These are phyloP conservation scores for Solanum chilense DNA, from an alignment of 257 asterid species.

Conservation along the genomic window DNA sequence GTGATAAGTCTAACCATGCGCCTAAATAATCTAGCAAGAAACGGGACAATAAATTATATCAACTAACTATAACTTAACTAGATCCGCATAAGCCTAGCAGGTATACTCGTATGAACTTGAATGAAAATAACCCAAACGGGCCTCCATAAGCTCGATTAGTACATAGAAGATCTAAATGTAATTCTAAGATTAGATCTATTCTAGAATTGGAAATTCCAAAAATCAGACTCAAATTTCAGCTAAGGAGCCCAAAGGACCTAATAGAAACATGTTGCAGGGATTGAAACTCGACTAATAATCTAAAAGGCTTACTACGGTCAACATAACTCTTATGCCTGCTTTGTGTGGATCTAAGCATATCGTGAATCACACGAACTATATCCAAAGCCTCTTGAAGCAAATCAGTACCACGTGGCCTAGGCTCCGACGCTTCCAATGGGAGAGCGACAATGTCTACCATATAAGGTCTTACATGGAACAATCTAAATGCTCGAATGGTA, in stretches of 20 bases:
- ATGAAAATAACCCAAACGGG: no score
- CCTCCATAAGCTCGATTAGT: background rate
- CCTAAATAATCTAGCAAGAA: background rate
- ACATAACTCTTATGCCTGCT: background rate
- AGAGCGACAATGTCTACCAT: background rate
- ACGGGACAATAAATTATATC: no score
- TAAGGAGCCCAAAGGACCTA: background rate
- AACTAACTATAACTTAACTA: background rate
- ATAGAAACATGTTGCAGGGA: background rate
- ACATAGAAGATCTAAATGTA: background rate
- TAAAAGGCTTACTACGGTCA: background rate
- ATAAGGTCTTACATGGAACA: background rate
- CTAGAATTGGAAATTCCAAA: background rate
- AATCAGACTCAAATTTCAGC: no score
- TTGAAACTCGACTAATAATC: background rate
- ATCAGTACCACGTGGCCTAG: background rate
- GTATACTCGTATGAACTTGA: no score
- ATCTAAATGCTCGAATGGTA: background rate
- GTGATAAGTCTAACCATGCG: background rate
- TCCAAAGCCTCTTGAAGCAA: background rate
- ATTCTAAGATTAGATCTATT: no score
- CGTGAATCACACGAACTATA: background rate
- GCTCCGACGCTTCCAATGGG: background rate
- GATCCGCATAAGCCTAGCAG: no score
- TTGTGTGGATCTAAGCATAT: background rate